A percentile compares a stretch with the other conserved stretches of the same genome.
phyloP scores from a whole-genome alignment of 2,329 filamentous ascomycete genomes.

The Elsinoe perseae region DNA sequence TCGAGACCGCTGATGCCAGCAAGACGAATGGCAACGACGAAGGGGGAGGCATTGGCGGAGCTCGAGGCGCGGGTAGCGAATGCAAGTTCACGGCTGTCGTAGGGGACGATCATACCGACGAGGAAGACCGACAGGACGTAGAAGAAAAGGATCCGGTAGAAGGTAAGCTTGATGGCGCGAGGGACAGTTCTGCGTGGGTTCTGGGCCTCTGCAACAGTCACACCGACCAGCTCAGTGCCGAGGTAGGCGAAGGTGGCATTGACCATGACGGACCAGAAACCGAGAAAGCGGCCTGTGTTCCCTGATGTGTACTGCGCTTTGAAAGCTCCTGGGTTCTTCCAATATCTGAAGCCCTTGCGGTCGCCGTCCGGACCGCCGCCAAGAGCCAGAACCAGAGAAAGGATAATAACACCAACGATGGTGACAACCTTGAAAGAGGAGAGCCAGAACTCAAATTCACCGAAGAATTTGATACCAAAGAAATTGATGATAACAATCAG shows the following conservation, averaged over 20 bases:
- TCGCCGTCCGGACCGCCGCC: conserved; percentile 36
- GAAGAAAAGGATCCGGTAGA: conserved; percentile 75
- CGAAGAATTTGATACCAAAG: conserved; percentile 34
- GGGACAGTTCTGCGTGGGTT: conserved; percentile 72
- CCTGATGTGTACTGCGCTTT: conserved; percentile 32
- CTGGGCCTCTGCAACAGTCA: conserved; percentile 71
- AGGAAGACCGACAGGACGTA: conserved; percentile 67
- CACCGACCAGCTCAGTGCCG: conserved; percentile 67
- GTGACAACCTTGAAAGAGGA: conserved; percentile 40
- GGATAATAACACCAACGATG: conserved; percentile 40
- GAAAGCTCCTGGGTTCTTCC: conserved; percentile 39
- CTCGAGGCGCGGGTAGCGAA: conserved; percentile 47
- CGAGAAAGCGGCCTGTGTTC: conserved; percentile 36
- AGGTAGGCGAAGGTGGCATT: conserved; percentile 73
- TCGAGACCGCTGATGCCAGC: conserved; percentile 57
- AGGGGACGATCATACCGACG: conserved; percentile 69
- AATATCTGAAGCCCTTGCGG: conserved; percentile 40
- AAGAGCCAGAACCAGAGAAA: conserved; percentile 38
- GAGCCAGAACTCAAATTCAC: conserved; percentile 45
- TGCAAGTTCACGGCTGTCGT: conserved; percentile 53
- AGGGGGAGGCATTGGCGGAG: conserved; percentile 56
- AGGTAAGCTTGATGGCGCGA: conserved; percentile 69
- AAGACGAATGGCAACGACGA: conserved; percentile 63
- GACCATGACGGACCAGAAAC: conserved; percentile 41
- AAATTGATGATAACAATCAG: conserved; percentile 33